A percentile compares a stretch with the other conserved stretches of the same genome.
These are phyloP conservation scores for Cladophialophora immunda DNA, from an alignment of 2,329 filamentous ascomycete genomes.

Conservation along the genomic window DNA sequence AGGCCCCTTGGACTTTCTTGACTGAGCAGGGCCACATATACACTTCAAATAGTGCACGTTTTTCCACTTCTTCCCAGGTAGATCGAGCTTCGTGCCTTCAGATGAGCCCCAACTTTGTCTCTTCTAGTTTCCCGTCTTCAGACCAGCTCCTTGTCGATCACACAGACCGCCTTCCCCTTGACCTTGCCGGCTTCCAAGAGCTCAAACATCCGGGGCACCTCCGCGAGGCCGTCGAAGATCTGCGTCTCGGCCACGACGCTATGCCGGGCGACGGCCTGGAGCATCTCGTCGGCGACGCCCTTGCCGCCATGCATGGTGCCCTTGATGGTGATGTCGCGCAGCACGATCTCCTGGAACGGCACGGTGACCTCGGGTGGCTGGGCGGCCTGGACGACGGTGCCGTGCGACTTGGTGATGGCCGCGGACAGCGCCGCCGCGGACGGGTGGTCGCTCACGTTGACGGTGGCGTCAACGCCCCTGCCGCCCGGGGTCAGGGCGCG, in stretches of 20 bases:
- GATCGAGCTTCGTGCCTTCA: background rate
- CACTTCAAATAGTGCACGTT: too few species aligned
- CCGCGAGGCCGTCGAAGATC: constrained; percentile 61
- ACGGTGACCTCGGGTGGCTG: constrained; percentile 53
- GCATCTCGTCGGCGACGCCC: constrained; percentile 57
- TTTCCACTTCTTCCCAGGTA: too few species aligned
- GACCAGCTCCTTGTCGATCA: constrained; percentile 27
- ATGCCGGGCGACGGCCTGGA: constrained; percentile 55
- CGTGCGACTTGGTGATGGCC: constrained; percentile 68
- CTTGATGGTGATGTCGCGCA: constrained; percentile 61
- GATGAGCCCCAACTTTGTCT: background rate
- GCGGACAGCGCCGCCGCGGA: constrained; percentile 60
- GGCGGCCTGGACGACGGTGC: constrained; percentile 65
- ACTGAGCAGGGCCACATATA: too few species aligned
- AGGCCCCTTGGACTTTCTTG: too few species aligned
- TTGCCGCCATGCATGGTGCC: constrained; percentile 57
- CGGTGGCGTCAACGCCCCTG: constrained; percentile 60
- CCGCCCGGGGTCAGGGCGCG: constrained; percentile 56
- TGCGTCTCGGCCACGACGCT: constrained; percentile 61
- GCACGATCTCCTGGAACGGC: constrained; percentile 59
- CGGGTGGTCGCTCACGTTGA: constrained; percentile 63
- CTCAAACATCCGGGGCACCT: constrained; percentile 60
- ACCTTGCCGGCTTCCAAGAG: constrained; percentile 61
- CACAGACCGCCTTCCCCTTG: constrained; percentile 58
- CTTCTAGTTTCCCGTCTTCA: background rate